Conservation (phyloP, 768 basidiomycete species). For the Solioccasus polychromus region DNA sequence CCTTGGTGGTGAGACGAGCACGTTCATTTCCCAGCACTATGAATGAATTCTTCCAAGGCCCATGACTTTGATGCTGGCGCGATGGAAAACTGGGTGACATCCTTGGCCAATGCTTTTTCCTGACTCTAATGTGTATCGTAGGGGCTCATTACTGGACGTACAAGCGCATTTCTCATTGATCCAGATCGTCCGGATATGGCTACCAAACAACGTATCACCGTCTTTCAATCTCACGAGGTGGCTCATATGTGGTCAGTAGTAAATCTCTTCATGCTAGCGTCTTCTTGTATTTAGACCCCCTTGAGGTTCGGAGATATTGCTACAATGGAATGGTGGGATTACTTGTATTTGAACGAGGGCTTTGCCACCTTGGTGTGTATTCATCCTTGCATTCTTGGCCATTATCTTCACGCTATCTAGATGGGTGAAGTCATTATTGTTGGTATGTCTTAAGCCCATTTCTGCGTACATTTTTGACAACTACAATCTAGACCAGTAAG, state of each 20-base stretch:
- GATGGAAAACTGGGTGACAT: slow-evolving; percentile 84
- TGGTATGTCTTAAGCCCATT: slow-evolving; percentile 40
- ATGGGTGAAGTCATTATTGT: slow-evolving; percentile 88
- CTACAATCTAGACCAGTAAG: slow-evolving; percentile 51
- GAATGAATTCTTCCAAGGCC: slow-evolving; percentile 39
- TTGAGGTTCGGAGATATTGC: slow-evolving; percentile 86
- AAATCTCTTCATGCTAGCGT: not conserved
- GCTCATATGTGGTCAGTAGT: slow-evolving; percentile 78
- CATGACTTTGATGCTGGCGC: slow-evolving; percentile 88
- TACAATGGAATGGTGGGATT: slow-evolving; percentile 93
- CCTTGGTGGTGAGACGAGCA: slow-evolving; percentile 61
- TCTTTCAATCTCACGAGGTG: slow-evolving; percentile 82
- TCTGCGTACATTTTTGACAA: slow-evolving; percentile 7
- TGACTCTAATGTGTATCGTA: slow-evolving; percentile 18
- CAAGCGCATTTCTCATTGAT: slow-evolving; percentile 76
- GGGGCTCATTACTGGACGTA: slow-evolving; percentile 89
- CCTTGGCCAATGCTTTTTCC: not conserved
- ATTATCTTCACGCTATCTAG: slow-evolving; percentile 31
- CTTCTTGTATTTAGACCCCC: slow-evolving; percentile 10
- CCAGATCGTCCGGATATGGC: slow-evolving; percentile 67
- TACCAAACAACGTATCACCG: slow-evolving; percentile 77
- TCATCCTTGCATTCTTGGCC: not conserved
- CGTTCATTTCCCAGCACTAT: not conserved
- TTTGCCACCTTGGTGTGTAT: slow-evolving; percentile 75
- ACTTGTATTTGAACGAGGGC: slow-evolving; percentile 84